These are phyloP conservation scores for Endocarpon pusillum DNA, from an alignment of 495 filamentous ascomycete genomes.

Conservation along the genomic window DNA sequence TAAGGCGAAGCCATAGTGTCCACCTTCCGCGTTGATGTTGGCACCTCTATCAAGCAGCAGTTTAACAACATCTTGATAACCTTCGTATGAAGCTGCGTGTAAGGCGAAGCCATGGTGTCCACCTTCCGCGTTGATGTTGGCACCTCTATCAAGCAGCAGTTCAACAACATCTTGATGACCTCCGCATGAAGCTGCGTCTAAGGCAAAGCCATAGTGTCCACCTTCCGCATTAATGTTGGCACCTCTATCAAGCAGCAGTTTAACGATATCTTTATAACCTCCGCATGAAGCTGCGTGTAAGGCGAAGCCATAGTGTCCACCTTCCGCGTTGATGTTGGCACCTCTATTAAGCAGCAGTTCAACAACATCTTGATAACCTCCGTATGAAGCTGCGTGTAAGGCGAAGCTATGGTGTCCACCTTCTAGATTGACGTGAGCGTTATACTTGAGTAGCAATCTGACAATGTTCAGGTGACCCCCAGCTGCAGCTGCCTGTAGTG, in stretches of 20 bases:
- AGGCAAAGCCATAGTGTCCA: conserved; percentile 8
- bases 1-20: conserved; percentile 6
- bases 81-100: no score
- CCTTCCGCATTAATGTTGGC: conserved; percentile 11
- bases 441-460: conserved; percentile 17
- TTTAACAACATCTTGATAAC: no score
- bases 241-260: conserved; percentile 11
- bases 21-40: conserved; percentile 8
- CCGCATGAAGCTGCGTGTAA: conserved; percentile 8
- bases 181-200: conserved; percentile 17
- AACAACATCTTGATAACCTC: conserved; percentile 11
- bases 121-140: no score
- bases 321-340: conserved; percentile 10
- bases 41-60: no score
- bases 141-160: conserved; percentile 3
- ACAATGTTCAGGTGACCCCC: conserved; percentile 6
- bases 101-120: no score
- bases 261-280: conserved; percentile 9
- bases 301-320: conserved; percentile 8
- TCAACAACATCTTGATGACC: conserved; percentile 8
- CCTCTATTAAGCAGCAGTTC: conserved; percentile 15
- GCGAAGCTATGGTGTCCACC: conserved; percentile 15
- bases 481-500: no score
- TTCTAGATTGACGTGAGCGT: conserved; percentile 20
- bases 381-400: conserved; percentile 19